Evolutionary conservation across 345 rosid species (phyloP).

Genomic region (Reutealis trisperma): DNA sequence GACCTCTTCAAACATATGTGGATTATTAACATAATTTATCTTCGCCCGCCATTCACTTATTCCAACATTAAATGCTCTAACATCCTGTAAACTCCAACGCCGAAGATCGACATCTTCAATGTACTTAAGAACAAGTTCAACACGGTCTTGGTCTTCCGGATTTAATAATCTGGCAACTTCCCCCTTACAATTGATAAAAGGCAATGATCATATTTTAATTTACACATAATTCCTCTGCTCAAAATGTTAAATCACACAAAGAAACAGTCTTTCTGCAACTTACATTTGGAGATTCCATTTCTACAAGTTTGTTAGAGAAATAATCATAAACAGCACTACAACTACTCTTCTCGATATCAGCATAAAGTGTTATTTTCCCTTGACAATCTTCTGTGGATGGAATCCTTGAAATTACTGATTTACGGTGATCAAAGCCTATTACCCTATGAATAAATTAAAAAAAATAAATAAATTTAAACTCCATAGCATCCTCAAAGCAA

Average conservation of each 20-base stretch:
- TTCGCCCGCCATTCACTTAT: constrained; percentile 61
- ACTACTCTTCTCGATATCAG: constrained; percentile 69
- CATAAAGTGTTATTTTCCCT: constrained; percentile 38
- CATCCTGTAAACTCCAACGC: constrained; percentile 63
- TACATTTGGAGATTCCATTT: constrained; percentile 38
- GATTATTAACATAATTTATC: constrained; percentile 72
- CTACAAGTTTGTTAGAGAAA: constrained; percentile 55
- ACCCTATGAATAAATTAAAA: constrained; percentile 41
- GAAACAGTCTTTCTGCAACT: constrained; percentile 21
- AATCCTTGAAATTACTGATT: constrained; percentile 39
- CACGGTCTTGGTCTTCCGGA: constrained; percentile 38
- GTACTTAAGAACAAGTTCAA: constrained; percentile 61
- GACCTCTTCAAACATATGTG: constrained; percentile 72
- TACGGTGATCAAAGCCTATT: constrained; percentile 81
- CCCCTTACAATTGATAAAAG: constrained; percentile 31
- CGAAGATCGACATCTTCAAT: constrained; percentile 80
- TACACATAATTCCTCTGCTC: neutral
- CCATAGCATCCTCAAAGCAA: neutral
- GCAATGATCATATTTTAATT: constrained; percentile 6
- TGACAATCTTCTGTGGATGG: constrained; percentile 26
- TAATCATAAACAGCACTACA: constrained; percentile 61
- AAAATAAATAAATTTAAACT: too few relatives aligned
- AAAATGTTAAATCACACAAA: neutral
- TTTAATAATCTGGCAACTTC: constrained; percentile 42
- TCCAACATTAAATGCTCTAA: constrained; percentile 59